Evolutionary conservation across 371 early-diverging fungal species (phyloP).

Genomic region (Apophysomyces ossiformis): DNA sequence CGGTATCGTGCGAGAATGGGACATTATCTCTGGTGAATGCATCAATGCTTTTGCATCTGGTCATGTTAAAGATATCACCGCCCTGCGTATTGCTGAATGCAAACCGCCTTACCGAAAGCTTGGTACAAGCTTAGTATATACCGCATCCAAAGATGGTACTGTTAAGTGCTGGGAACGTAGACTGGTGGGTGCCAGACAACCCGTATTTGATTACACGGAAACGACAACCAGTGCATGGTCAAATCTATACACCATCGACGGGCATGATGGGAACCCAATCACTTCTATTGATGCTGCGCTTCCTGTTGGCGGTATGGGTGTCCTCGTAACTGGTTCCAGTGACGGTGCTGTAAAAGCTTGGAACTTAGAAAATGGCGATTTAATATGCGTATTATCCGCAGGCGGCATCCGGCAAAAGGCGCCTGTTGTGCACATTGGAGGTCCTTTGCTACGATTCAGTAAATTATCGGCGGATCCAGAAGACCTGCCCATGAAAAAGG

Average conservation of each 20-base stretch:
- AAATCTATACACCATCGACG: slow-evolving; percentile 29
- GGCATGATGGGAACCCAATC: slow-evolving; percentile 13
- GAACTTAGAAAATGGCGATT: slow-evolving; percentile 84
- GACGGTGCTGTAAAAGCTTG: slow-evolving; percentile 89
- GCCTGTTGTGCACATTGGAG: slow-evolving; percentile 57
- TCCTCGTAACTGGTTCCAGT: slow-evolving; percentile 78
- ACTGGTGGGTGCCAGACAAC: neutral
- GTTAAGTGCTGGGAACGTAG: slow-evolving; percentile 49
- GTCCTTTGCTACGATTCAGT: slow-evolving; percentile 22
- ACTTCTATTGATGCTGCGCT: slow-evolving; percentile 35
- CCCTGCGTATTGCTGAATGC: slow-evolving; percentile 27
- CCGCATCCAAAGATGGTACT: slow-evolving; percentile 36
- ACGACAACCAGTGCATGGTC: slow-evolving; percentile 28
- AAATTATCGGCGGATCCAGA: neutral
- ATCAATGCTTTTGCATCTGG: slow-evolving; percentile 28
- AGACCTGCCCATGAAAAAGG: neutral
- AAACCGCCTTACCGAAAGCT: slow-evolving; percentile 26
- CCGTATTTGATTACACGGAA: neutral
- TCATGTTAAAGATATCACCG: slow-evolving; percentile 27
- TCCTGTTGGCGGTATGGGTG: slow-evolving; percentile 40
- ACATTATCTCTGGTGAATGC: slow-evolving; percentile 34
- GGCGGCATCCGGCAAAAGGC: slow-evolving; percentile 30
- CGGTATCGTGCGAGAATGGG: slow-evolving; percentile 36
- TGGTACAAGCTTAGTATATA: slow-evolving; percentile 34
- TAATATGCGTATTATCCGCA: slow-evolving; percentile 34